These are phyloP conservation scores for Vitis rupestris DNA, from an alignment of 164 flowering plant genomes.

Conservation along the genomic window DNA sequence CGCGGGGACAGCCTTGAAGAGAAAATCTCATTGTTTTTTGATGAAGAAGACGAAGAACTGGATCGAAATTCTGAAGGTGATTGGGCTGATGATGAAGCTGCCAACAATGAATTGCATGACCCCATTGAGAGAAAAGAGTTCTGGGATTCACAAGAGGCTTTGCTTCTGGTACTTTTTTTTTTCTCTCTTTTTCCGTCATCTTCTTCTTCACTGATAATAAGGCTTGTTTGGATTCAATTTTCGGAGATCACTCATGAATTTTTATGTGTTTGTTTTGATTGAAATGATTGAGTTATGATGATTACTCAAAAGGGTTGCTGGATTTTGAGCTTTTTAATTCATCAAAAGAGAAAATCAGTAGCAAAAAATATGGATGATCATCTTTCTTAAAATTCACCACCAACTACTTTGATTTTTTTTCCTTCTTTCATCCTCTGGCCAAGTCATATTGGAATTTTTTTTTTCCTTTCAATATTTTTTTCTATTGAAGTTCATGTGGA, in stretches of 20 bases:
- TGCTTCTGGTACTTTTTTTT: conserved; percentile 18
- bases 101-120: not conserved
- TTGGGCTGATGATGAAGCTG: not conserved
- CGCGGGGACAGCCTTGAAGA: conserved; percentile 9
- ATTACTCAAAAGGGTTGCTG: too few relatives aligned
- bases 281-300: too few relatives aligned
- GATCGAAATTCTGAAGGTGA: not conserved
- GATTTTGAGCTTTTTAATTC: too few relatives aligned
- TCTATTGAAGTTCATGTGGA: too few relatives aligned
- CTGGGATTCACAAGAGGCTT: conserved; percentile 30
- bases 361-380: too few relatives aligned
- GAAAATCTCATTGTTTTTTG: conserved; percentile 7
- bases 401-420: too few relatives aligned
- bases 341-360: not conserved
- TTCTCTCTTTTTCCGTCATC: too few relatives aligned
- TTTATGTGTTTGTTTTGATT: too few relatives aligned
- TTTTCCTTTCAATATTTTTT: too few relatives aligned
- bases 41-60: conserved; percentile 1
- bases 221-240: not conserved
- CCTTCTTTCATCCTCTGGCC: too few relatives aligned
- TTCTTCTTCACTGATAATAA: not conserved
- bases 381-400: too few relatives aligned
- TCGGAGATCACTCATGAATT: not conserved
- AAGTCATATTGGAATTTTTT: too few relatives aligned
- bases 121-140: conserved; percentile 1